Conservation (phyloP, 139 green algal genomes). For the Coccomyxa sp. region DNA sequence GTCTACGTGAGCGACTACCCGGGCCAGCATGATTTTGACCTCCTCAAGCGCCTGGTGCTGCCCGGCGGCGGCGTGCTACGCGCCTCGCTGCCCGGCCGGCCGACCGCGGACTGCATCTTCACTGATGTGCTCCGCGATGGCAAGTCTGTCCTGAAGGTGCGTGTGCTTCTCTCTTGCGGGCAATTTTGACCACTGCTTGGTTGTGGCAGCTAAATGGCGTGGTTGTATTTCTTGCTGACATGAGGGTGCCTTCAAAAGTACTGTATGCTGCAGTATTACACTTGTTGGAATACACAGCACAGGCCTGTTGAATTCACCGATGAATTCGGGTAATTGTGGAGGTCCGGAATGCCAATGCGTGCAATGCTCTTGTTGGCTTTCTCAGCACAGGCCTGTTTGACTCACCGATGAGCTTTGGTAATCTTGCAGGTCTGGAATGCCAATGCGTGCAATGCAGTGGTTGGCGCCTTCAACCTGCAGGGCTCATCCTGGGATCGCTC, state of each 20-base stretch:
- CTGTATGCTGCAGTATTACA: no score
- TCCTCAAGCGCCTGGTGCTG: slow-evolving; percentile 66
- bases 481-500: slow-evolving; percentile 65
- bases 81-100: slow-evolving; percentile 63
- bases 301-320: no score
- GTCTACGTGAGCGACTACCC: slow-evolving; percentile 74
- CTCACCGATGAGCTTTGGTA: no score
- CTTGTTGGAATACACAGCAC: no score
- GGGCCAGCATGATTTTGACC: slow-evolving; percentile 60
- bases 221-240: no score
- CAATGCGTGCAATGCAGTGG: slow-evolving; percentile 52
- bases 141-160: slow-evolving; percentile 66
- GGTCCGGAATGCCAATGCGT: slow-evolving; percentile 62
- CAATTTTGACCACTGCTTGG: background rate
- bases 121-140: slow-evolving; percentile 71
- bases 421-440: slow-evolving; percentile 59
- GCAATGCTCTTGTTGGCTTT: slow-evolving; percentile 63
- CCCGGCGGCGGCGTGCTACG: slow-evolving; percentile 53
- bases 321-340: slow-evolving; percentile 4
- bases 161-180: background rate
- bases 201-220: background rate
- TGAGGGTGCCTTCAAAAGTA: no score
- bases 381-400: no score
- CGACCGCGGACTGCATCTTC: slow-evolving; percentile 87
- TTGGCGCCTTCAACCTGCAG: slow-evolving; percentile 85